Evolutionary conservation across 768 basidiomycete species (phyloP), one percentile per base, ranked within the genome.

Genomic region (Dacryopinax primogenitus): DNA sequence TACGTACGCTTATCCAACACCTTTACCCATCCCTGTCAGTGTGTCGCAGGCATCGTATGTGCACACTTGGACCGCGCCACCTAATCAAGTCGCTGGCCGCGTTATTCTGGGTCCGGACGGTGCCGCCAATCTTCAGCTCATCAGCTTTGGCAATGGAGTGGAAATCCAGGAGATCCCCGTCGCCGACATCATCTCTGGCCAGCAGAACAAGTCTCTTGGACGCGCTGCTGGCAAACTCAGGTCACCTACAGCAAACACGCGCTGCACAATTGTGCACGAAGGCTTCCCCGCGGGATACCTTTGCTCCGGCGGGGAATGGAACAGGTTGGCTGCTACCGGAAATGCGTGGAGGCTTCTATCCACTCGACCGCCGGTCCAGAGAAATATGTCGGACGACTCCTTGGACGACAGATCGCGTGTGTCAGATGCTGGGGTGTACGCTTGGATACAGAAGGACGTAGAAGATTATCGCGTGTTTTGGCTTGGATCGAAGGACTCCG

Each of bases 391-490:
- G 36, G 7, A 44, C 15, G 28, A 66, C 9, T 58, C 51, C 9
- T 13, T 58, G 26, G 51, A 58, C 26, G 51, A 58, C 15, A 26
- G 11, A 6, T 32, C 51, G 11, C 23, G 26, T 15, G 51, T 58
- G 21, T 58, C 51, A 4, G 51, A 58, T 32, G 51, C 51, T 3
- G 90, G 90, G 4, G 74, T 87, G 3, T 92, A 92, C 72, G 89
- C 82, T 0, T 91, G 90, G 89, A 80, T 84, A 74, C 76, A 83
- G 69, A 89, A 86, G 70, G 89, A 86, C 16, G 67, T 78, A 2
- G 82, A 84, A 64, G 90, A 92, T 70, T 92, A 84, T 81, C 78
- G 90, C 23, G 82, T 92, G 13, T 85, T 92, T 71, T 92, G 90
- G 90, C 75, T 90, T 11, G 90, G 90, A 0, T 13, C 51, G 9